Evolutionary conservation across 2,329 filamentous ascomycete species (phyloP).

Genomic region (Monascus ruber): DNA sequence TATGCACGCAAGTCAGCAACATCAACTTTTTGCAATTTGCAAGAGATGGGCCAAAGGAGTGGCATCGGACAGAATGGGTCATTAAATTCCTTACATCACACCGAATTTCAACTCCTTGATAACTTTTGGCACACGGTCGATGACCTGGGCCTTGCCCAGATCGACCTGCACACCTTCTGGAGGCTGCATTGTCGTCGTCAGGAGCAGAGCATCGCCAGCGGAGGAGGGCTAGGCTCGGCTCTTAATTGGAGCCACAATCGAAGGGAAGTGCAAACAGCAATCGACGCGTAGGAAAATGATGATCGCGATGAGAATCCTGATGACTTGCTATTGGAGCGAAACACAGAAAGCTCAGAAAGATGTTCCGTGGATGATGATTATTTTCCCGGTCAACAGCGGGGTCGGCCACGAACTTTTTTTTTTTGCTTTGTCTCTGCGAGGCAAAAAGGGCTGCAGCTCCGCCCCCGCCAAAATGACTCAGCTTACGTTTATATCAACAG

Average conservation of each 20-base stretch:
- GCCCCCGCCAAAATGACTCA: slow-evolving; percentile 3
- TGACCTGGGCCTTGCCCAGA: slow-evolving; percentile 69
- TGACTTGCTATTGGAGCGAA: slow-evolving; percentile 1
- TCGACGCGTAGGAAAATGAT: neutral
- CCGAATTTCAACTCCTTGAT: slow-evolving; percentile 92
- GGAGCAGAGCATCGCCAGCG: slow-evolving; percentile 25
- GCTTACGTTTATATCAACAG: neutral
- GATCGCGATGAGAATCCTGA: neutral
- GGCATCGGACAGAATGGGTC: slow-evolving; percentile 1
- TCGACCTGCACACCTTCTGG: slow-evolving; percentile 35
- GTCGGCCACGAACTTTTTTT: slow-evolving; percentile 19
- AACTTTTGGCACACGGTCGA: slow-evolving; percentile 78
- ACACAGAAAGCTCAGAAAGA: slow-evolving; percentile 2
- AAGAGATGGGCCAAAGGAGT: neutral
- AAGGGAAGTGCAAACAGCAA: neutral
- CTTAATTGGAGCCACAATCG: neutral
- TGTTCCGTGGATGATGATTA: slow-evolving; percentile 5
- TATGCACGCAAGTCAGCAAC: slow-evolving; percentile 1
- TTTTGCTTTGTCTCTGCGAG: slow-evolving; percentile 1
- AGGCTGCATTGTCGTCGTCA: slow-evolving; percentile 30
- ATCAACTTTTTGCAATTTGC: neutral
- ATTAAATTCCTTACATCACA: slow-evolving; percentile 54
- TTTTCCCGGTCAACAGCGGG: slow-evolving; percentile 7
- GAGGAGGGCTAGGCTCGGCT: slow-evolving; percentile 2
- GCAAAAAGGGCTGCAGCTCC: slow-evolving; percentile 7